Percentiles rank a stretch among this genome's conserved stretches.
phyloP scores from a whole-genome alignment of 1,284 basidiomycete genomes.

The Ustilago crameri region DNA sequence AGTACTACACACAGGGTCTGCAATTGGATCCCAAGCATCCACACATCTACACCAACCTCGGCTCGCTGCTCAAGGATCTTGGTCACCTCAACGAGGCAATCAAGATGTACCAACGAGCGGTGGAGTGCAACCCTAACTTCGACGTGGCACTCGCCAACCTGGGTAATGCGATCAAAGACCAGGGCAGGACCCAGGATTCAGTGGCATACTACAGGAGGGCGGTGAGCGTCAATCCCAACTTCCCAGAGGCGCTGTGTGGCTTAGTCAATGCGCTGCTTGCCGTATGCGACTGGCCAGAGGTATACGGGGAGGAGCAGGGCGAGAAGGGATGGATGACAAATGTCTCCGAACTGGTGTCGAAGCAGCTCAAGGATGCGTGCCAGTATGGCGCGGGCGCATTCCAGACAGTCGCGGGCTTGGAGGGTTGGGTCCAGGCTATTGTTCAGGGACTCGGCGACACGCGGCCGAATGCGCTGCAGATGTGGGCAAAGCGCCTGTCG shows the following conservation, averaged over 20 bases:
- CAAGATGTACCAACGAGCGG: constrained; percentile 72
- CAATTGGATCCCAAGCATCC: constrained; percentile 74
- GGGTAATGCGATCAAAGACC: constrained; percentile 72
- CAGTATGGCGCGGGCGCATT: constrained; percentile 70
- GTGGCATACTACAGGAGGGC: constrained; percentile 74
- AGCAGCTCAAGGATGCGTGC: constrained; percentile 71
- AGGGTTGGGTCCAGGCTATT: constrained; percentile 72
- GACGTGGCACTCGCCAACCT: constrained; percentile 76
- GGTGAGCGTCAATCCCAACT: constrained; percentile 72
- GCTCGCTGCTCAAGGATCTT: constrained; percentile 75
- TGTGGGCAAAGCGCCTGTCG: constrained; percentile 70
- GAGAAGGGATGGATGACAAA: constrained; percentile 71
- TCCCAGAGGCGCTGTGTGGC: constrained; percentile 75
- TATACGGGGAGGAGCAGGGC: constrained; percentile 32
- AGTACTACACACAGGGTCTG: constrained; percentile 74
- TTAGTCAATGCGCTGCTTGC: constrained; percentile 73
- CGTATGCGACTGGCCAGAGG: constrained; percentile 74
- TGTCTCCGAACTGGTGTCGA: constrained; percentile 71
- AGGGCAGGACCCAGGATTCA: constrained; percentile 73
- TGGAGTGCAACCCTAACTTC: constrained; percentile 73
- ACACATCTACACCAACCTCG: constrained; percentile 75
- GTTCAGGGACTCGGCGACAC: constrained; percentile 54
- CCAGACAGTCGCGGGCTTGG: constrained; percentile 65
- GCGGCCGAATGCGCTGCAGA: constrained; percentile 59
- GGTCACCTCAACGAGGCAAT: constrained; percentile 73